Percentiles rank a stretch among this genome's conserved stretches.
Evolutionary conservation across 2,329 filamentous ascomycete species (phyloP).

Genomic region (Aspergillus quadricinctus): DNA sequence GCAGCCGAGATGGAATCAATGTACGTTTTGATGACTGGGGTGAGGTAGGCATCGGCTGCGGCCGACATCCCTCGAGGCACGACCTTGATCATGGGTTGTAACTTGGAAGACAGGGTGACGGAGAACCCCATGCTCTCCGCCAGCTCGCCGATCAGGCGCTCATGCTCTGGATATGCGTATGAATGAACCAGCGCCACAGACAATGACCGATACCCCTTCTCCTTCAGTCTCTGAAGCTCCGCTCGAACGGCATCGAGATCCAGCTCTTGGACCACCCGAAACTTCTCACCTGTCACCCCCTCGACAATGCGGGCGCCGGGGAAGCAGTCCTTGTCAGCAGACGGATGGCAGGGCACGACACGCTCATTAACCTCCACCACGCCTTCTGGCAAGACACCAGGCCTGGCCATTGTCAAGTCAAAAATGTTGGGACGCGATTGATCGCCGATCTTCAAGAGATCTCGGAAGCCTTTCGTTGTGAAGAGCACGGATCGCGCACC

Average conservation of each 20-base stretch:
- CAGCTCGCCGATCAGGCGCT: slow-evolving; percentile 70
- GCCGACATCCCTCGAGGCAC: slow-evolving; percentile 73
- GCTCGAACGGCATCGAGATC: slow-evolving; percentile 49
- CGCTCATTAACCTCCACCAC: slow-evolving; percentile 86
- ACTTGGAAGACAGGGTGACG: slow-evolving; percentile 71
- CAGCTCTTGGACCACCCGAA: slow-evolving; percentile 63
- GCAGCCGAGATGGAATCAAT: slow-evolving; percentile 54
- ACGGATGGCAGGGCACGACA: slow-evolving; percentile 65
- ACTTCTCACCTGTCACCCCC: slow-evolving; percentile 62
- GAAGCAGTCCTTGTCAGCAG: slow-evolving; percentile 60
- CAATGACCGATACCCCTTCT: slow-evolving; percentile 69
- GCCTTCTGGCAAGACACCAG: slow-evolving; percentile 75
- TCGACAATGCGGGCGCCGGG: slow-evolving; percentile 62
- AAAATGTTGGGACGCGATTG: slow-evolving; percentile 88
- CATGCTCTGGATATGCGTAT: slow-evolving; percentile 84
- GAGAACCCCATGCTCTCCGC: slow-evolving; percentile 76
- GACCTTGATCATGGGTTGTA: slow-evolving; percentile 83
- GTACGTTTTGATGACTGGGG: slow-evolving; percentile 74
- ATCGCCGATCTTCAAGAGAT: slow-evolving; percentile 84
- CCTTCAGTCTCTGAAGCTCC: slow-evolving; percentile 63
- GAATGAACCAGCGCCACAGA: slow-evolving; percentile 87
- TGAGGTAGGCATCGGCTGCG: slow-evolving; percentile 75
- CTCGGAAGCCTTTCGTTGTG: slow-evolving; percentile 80
- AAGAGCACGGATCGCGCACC: slow-evolving; percentile 83
- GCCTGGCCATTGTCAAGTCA: slow-evolving; percentile 78